phyloP scores from a whole-genome alignment of 352 stramenopile species.

The Globisporangium splendens region DNA sequence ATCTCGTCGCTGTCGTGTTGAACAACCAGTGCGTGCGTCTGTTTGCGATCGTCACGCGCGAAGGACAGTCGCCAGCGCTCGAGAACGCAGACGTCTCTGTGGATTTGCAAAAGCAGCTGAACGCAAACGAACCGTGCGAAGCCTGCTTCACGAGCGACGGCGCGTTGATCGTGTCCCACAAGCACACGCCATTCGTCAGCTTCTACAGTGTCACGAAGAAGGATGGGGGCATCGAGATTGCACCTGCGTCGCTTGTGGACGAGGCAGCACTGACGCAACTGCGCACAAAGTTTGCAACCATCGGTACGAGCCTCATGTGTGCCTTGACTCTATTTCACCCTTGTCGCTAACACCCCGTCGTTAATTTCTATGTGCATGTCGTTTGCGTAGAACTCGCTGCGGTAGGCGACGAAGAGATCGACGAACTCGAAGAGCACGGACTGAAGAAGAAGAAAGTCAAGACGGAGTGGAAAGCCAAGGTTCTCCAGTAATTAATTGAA shows the following conservation, averaged over 20 bases:
- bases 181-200: conserved; percentile 55
- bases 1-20: conserved; percentile 55
- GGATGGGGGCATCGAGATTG: conserved; percentile 11
- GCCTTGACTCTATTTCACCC: background rate
- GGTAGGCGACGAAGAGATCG: conserved; percentile 39
- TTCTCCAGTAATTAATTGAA: conserved; percentile 13
- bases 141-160: conserved; percentile 44
- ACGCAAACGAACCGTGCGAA: conserved; percentile 44
- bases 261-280: conserved; percentile 35
- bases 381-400: conserved; percentile 34
- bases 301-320: conserved; percentile 31
- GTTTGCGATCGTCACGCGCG: conserved; percentile 43
- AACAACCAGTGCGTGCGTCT: conserved; percentile 46
- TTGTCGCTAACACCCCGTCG: too few species aligned
- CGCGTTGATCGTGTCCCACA: conserved; percentile 52
- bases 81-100: conserved; percentile 20
- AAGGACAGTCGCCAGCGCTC: conserved; percentile 15
- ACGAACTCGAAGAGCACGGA: conserved; percentile 54
- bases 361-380: conserved; percentile 10
- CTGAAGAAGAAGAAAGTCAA: conserved; percentile 84
- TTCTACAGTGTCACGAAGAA: conserved; percentile 42
- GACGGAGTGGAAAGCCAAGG: conserved; percentile 41
- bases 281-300: conserved; percentile 38
- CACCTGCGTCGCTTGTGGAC: conserved; percentile 11
- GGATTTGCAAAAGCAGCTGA: conserved; percentile 31